phyloP scores from a whole-genome alignment of 2,329 filamentous ascomycete species.

The Lachnellula willkommii region DNA sequence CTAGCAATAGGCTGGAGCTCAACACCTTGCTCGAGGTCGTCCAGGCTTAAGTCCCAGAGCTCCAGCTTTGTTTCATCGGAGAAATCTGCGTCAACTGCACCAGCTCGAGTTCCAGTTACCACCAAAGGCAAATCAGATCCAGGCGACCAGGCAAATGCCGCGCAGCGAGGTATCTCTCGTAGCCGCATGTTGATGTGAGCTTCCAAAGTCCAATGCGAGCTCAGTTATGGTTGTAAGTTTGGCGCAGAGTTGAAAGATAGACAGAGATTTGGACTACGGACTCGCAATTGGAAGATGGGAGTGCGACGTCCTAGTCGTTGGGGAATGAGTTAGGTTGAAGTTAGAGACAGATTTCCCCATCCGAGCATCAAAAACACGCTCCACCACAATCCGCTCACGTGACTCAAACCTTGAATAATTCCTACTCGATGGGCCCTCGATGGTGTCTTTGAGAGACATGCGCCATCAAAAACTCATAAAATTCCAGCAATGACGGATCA shows the following conservation, averaged over 20 bases:
- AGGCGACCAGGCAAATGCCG: constrained; percentile 95
- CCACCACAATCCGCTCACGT: background rate
- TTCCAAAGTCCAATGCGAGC: constrained; percentile 10
- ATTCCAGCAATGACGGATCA: constrained; percentile 66
- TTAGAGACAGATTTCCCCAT: background rate
- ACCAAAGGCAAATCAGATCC: constrained; percentile 72
- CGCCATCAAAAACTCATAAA: background rate
- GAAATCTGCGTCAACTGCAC: constrained; percentile 94
- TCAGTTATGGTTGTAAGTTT: constrained; percentile 4
- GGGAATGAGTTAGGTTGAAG: constrained; percentile 4
- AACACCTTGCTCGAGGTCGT: constrained; percentile 66
- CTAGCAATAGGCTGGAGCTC: constrained; percentile 83
- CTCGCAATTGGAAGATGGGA: constrained; percentile 15
- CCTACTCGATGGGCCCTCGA: background rate
- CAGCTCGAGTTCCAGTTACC: constrained; percentile 89
- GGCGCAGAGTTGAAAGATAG: constrained; percentile 2
- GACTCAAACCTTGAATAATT: background rate
- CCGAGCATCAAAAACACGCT: background rate
- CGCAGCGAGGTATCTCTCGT: constrained; percentile 92
- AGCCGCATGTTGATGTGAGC: constrained; percentile 74
- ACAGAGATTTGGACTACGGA: constrained; percentile 5
- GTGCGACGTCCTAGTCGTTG: constrained; percentile 13
- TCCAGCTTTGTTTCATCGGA: constrained; percentile 96
- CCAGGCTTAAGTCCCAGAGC: constrained; percentile 88
- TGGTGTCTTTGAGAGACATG: background rate